Evolutionary conservation across 257 asterid genomes (phyloP).

Genomic region (Rhazya stricta): DNA sequence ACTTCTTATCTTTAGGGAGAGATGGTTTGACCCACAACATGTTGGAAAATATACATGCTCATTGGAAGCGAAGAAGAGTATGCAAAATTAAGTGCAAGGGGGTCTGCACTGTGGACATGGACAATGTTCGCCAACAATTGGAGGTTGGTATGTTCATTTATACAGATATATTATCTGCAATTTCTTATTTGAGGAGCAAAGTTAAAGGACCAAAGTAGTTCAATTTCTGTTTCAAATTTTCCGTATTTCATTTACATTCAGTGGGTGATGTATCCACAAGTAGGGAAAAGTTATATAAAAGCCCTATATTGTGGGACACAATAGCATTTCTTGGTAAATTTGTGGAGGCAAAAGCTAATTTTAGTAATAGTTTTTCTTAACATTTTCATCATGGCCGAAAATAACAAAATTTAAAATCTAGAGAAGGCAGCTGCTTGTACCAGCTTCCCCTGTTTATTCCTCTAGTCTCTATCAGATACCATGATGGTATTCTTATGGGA

Average conservation of each 20-base stretch:
- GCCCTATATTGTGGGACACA: not conserved
- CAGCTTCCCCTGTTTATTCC: not conserved
- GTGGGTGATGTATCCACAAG: not conserved
- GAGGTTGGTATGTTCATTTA: constrained; percentile 54
- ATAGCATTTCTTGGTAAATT: not conserved
- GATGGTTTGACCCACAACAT: constrained; percentile 95
- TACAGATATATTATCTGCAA: not conserved
- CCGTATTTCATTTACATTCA: not conserved
- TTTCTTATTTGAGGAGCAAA: not conserved
- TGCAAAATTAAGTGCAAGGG: constrained; percentile 96
- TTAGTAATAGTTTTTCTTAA: not conserved
- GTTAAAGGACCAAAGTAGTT: not conserved
- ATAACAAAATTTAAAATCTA: not conserved
- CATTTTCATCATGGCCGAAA: not conserved
- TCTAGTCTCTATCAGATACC: not conserved
- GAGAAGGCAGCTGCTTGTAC: not conserved
- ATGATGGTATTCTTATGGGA: constrained; percentile 12
- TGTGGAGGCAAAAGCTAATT: not conserved
- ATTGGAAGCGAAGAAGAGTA: constrained; percentile 82
- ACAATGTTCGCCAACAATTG: constrained; percentile 67
- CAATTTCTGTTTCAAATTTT: not conserved
- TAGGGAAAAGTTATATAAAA: not conserved
- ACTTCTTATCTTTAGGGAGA: constrained; percentile 50
- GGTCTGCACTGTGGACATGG: constrained; percentile 92
- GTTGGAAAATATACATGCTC: constrained; percentile 93